phyloP scores from a whole-genome alignment of 768 basidiomycete genomes.

The Mycena crocata region DNA sequence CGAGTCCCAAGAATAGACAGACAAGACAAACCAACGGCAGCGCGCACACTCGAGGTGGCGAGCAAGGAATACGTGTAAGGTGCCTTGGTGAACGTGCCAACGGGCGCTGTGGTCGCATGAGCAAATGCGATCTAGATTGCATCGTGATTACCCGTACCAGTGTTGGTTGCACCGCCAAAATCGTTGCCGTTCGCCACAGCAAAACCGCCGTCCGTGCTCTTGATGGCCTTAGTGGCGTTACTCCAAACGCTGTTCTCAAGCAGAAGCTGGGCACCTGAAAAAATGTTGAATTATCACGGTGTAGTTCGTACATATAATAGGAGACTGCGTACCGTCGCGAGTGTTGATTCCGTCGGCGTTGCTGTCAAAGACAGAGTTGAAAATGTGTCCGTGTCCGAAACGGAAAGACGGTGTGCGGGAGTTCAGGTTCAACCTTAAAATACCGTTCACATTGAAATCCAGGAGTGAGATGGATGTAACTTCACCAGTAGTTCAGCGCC shows the following conservation, averaged over 20 bases:
- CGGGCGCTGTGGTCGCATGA: conserved; percentile 34
- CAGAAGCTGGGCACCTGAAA: conserved; percentile 53
- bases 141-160: conserved; percentile 14
- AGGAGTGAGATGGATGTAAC: neutral
- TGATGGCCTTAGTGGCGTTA: conserved; percentile 51
- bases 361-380: conserved; percentile 51
- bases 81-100: conserved; percentile 46
- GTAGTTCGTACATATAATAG: too few species aligned
- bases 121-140: neutral
- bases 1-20: neutral
- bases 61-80: conserved; percentile 49
- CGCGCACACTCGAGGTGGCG: conserved; percentile 38
- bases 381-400: conserved; percentile 60
- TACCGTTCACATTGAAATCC: neutral
- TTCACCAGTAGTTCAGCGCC: conserved; percentile 55
- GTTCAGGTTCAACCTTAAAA: conserved; percentile 47
- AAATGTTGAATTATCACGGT: neutral
- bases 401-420: conserved; percentile 59
- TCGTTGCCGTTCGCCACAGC: conserved; percentile 53
- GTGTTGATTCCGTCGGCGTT: conserved; percentile 59
- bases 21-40: conserved; percentile 37
- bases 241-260: conserved; percentile 60
- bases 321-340: conserved; percentile 42
- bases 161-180: conserved; percentile 46
- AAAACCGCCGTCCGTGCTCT: conserved; percentile 53